These are phyloP conservation scores for Phlyctochytrium arcticum DNA, from an alignment of 192 early-diverging fungal species.

Conservation along the genomic window DNA sequence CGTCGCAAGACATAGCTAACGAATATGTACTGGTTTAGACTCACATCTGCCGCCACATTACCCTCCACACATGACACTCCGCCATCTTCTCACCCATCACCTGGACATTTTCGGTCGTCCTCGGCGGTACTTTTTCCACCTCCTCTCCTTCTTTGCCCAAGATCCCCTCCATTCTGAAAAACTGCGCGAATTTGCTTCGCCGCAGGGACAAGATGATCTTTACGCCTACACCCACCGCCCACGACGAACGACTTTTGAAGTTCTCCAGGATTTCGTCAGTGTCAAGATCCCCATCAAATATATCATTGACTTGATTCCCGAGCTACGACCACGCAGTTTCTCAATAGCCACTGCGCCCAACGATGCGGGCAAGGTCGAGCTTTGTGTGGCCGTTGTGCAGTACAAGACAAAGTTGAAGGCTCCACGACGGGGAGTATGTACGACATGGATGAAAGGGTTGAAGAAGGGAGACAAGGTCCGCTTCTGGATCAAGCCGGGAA, in stretches of 20 bases:
- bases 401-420: conserved; percentile 77
- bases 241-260: conserved; percentile 76
- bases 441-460: conserved; percentile 63
- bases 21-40: conserved; percentile 29
- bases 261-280: conserved; percentile 78
- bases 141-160: conserved; percentile 73
- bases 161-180: conserved; percentile 67
- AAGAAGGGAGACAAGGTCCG: conserved; percentile 32
- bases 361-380: conserved; percentile 54
- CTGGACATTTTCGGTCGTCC: conserved; percentile 87
- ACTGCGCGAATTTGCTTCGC: conserved; percentile 71
- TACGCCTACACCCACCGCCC: conserved; percentile 80
- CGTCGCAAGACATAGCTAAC: neutral
- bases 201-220: conserved; percentile 84
- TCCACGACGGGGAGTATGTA: conserved; percentile 76
- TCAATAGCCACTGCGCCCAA: conserved; percentile 74
- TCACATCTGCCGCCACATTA: conserved; percentile 49
- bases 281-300: conserved; percentile 70
- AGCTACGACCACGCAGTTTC: conserved; percentile 74
- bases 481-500: conserved; percentile 16
- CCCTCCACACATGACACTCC: conserved; percentile 57
- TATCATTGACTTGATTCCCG: conserved; percentile 80
- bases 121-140: conserved; percentile 85
- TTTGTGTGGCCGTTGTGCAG: conserved; percentile 80
- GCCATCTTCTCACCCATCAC: conserved; percentile 67